Evolutionary conservation across 306 rosid genomes (phyloP).

Genomic region (Adenanthera pavonina): DNA sequence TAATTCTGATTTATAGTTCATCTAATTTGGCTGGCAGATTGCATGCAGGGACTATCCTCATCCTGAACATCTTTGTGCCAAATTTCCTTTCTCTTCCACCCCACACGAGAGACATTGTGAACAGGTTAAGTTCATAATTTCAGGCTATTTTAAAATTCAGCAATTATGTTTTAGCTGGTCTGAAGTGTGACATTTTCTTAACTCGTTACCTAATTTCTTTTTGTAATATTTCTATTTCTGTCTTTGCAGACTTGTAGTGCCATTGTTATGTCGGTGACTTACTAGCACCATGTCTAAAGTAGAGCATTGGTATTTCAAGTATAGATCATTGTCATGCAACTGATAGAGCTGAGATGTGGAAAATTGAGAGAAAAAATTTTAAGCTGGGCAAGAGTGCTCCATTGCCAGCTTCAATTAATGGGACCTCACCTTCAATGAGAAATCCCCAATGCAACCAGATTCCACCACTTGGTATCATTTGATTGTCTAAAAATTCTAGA

Average conservation of each 20-base stretch:
- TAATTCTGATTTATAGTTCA: slow-evolving; percentile 28
- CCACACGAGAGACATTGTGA: slow-evolving; percentile 67
- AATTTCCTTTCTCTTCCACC: slow-evolving; percentile 68
- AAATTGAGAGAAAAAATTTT: slow-evolving; percentile 53
- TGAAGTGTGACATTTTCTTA: background rate
- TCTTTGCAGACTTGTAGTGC: slow-evolving; percentile 66
- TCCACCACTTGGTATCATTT: slow-evolving; percentile 34
- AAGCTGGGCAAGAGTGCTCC: slow-evolving; percentile 46
- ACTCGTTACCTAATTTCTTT: slow-evolving; percentile 13
- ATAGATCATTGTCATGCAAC: slow-evolving; percentile 81
- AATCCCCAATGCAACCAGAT: slow-evolving; percentile 31
- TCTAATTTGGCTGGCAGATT: slow-evolving; percentile 56
- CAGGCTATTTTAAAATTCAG: slow-evolving; percentile 15
- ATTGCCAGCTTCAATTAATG: slow-evolving; percentile 46
- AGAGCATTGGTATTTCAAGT: slow-evolving; percentile 53
- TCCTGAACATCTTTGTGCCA: slow-evolving; percentile 75
- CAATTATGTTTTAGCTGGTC: background rate
- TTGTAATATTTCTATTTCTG: slow-evolving; percentile 28
- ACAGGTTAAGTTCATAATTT: slow-evolving; percentile 51
- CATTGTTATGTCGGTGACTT: slow-evolving; percentile 88
- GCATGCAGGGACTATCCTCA: slow-evolving; percentile 94
- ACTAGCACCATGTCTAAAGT: slow-evolving; percentile 70
- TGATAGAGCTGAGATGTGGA: slow-evolving; percentile 66
- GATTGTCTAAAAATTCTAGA: slow-evolving; percentile 46
- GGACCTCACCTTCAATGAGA: slow-evolving; percentile 11